Evolutionary conservation across 2,329 filamentous ascomycete species (phyloP).

Genomic region (Arachnomyces sp.): DNA sequence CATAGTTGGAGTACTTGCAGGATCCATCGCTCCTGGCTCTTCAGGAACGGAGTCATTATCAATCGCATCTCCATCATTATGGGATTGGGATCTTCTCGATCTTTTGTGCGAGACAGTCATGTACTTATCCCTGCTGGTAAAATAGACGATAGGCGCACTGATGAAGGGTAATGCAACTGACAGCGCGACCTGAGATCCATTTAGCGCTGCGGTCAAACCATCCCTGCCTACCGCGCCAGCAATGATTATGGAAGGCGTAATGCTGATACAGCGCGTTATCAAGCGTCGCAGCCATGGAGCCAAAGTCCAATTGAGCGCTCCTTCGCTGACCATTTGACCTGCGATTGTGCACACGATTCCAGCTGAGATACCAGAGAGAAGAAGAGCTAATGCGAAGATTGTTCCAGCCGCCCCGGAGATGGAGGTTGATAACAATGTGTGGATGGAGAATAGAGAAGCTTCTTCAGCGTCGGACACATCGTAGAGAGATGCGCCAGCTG

Average conservation of each 20-base stretch:
- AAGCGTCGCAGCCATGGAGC: constrained; percentile 72
- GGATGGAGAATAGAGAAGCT: constrained; percentile 78
- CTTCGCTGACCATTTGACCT: constrained; percentile 82
- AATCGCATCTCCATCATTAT: constrained; percentile 18
- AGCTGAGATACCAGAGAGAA: constrained; percentile 72
- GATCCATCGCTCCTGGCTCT: constrained; percentile 1
- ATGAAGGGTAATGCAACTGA: constrained; percentile 75
- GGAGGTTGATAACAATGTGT: constrained; percentile 59
- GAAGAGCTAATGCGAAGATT: constrained; percentile 73
- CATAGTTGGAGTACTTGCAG: constrained; percentile 7
- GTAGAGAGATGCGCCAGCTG: constrained; percentile 70
- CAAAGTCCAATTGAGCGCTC: constrained; percentile 67
- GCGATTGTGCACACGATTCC: constrained; percentile 86
- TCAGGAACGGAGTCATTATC: constrained; percentile 3
- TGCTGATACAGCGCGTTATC: constrained; percentile 70
- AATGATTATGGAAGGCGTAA: constrained; percentile 75
- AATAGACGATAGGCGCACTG: constrained; percentile 75
- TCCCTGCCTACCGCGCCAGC: constrained; percentile 67
- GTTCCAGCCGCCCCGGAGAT: constrained; percentile 71
- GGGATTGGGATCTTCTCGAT: constrained; percentile 27
- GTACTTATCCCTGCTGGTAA: constrained; percentile 69
- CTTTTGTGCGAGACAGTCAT: constrained; percentile 62
- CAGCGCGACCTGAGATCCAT: constrained; percentile 69
- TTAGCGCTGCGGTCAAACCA: constrained; percentile 64
- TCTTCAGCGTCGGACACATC: constrained; percentile 51